phyloP scores from a whole-genome alignment of 148 eudicot species.

The Vaccinium vitisidaea region DNA sequence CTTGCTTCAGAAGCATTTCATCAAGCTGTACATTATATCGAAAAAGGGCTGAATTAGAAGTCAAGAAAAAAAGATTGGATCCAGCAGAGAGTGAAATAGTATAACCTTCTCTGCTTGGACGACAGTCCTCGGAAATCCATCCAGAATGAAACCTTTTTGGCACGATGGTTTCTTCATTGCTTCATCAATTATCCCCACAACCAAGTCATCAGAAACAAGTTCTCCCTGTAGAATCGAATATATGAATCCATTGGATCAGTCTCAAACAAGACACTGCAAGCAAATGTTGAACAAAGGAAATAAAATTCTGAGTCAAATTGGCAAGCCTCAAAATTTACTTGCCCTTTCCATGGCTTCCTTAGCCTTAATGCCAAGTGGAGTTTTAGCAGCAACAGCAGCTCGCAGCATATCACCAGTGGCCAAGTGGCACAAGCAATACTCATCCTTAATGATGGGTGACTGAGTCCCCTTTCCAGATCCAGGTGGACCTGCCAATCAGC shows the following conservation, averaged over 20 bases:
- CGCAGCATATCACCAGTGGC: slow-evolving; percentile 99
- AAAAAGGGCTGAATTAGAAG: slow-evolving; percentile 64
- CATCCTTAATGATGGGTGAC: slow-evolving; percentile 91
- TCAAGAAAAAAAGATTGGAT: slow-evolving; percentile 23
- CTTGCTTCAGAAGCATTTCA: slow-evolving; percentile 73
- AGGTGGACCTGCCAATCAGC: slow-evolving; percentile 70
- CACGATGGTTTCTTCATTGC: slow-evolving; percentile 92
- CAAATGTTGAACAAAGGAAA: background rate
- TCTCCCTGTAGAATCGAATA: slow-evolving; percentile 63
- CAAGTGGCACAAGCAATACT: slow-evolving; percentile 94
- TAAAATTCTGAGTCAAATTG: background rate
- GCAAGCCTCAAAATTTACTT: slow-evolving; percentile 20
- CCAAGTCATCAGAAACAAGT: slow-evolving; percentile 95
- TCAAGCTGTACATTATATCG: slow-evolving; percentile 47
- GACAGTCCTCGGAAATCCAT: slow-evolving; percentile 96
- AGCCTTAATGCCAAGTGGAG: slow-evolving; percentile 89
- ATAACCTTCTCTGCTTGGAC: slow-evolving; percentile 96
- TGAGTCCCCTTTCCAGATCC: slow-evolving; percentile 99
- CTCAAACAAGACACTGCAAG: background rate
- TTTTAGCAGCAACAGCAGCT: slow-evolving; percentile 92
- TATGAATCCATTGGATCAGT: background rate
- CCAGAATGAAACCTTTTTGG: slow-evolving; percentile 91
- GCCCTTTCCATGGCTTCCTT: slow-evolving; percentile 94
- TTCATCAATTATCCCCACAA: slow-evolving; percentile 91
- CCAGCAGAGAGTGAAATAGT: slow-evolving; percentile 75